These are phyloP conservation scores for Chlamydomonas eustigma DNA, from an alignment of 139 green algal species.

Conservation along the genomic window DNA sequence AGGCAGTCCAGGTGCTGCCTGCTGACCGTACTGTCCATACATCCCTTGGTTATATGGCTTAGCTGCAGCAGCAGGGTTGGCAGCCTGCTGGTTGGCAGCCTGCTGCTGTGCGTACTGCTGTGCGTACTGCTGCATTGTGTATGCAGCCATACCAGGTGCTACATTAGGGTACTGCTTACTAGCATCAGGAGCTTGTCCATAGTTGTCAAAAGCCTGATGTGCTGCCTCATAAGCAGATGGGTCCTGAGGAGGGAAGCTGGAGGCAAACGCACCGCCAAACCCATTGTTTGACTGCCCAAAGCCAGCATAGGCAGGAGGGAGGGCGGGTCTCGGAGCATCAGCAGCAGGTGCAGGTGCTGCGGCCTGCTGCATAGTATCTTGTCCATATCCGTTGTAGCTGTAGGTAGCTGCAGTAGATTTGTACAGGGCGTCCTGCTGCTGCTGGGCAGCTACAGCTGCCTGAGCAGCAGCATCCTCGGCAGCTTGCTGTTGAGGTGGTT, in stretches of 20 bases:
- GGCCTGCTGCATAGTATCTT: neutral
- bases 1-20: neutral
- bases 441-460: neutral
- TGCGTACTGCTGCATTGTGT: neutral
- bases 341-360: neutral
- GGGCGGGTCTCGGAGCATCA: neutral
- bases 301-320: neutral
- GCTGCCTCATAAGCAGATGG: neutral
- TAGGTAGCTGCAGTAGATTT: neutral
- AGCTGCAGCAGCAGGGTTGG: no score
- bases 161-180: neutral
- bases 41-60: no score
- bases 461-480: neutral
- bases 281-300: neutral
- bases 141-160: neutral
- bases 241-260: neutral
- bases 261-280: neutral
- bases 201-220: neutral
- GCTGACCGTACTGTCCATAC: no score
- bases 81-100: no score
- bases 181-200: neutral
- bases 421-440: neutral
- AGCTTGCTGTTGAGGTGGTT: neutral
- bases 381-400: neutral
- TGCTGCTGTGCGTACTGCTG: neutral